A percentile compares a stretch with the other conserved stretches of the same genome.
Conservation (phyloP, 352 stramenopile genomes). For the Elongisporangium senticosum region DNA sequence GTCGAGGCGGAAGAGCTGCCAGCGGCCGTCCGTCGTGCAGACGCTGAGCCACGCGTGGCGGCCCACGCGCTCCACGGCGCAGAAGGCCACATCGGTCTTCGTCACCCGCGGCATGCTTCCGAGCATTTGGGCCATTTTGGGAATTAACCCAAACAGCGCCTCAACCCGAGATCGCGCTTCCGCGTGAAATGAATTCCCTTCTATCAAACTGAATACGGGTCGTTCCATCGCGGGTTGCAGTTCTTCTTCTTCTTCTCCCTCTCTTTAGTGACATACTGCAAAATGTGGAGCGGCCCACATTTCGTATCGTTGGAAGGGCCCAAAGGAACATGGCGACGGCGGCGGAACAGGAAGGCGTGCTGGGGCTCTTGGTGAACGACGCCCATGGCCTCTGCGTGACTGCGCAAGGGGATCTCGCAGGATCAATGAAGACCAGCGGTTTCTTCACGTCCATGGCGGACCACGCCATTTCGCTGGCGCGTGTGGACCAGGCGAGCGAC, state of each 20-base stretch:
- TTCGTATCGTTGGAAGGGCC: neutral
- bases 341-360: slow-evolving; percentile 33
- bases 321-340: neutral
- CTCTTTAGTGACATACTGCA: neutral
- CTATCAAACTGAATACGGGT: neutral
- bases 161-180: neutral
- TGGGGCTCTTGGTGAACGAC: slow-evolving; percentile 72
- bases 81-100: slow-evolving; percentile 25
- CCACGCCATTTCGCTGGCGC: slow-evolving; percentile 47
- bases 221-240: neutral
- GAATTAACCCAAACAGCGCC: neutral
- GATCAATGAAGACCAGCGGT: slow-evolving; percentile 45
- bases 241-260: neutral
- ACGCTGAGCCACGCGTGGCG: slow-evolving; percentile 45
- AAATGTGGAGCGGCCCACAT: neutral
- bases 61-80: slow-evolving; percentile 48
- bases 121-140: neutral
- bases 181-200: neutral
- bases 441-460: slow-evolving; percentile 76
- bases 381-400: slow-evolving; percentile 65
- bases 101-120: slow-evolving; percentile 21
- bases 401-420: slow-evolving; percentile 56
- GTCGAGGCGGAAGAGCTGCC: slow-evolving; percentile 60
- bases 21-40: slow-evolving; percentile 34
- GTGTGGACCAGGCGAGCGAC: slow-evolving; percentile 24